Conservation (phyloP, 139 green algal species). For the Closterium sp. region DNA sequence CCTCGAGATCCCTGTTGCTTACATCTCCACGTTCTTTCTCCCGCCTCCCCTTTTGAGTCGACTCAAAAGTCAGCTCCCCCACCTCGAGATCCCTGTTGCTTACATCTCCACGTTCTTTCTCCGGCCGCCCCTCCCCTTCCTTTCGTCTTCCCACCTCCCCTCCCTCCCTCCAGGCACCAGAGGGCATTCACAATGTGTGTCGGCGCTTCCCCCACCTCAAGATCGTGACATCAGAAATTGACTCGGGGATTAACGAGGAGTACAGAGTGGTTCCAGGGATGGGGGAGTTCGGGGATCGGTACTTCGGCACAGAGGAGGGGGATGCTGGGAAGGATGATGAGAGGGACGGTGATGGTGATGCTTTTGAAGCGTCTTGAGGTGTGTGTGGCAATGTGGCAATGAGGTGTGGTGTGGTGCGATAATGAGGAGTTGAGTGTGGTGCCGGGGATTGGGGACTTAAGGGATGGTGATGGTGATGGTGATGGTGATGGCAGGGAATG, state of each 20-base stretch:
- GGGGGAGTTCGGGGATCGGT: conserved; percentile 75
- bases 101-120: background rate
- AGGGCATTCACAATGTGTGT: background rate
- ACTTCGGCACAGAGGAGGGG: conserved; percentile 61
- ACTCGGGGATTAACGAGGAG: conserved; percentile 72
- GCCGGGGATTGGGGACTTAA: background rate
- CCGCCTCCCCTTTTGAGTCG: background rate
- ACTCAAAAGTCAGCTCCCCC: too few relatives aligned
- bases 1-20: background rate
- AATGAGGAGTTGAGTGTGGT: too few relatives aligned
- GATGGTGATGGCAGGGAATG: background rate
- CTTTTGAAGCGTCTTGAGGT: too few relatives aligned
- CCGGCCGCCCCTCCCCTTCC: background rate
- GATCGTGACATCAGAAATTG: conserved; percentile 94
- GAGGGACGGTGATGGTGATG: too few relatives aligned
- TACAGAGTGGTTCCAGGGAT: too few relatives aligned
- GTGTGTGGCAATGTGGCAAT: too few relatives aligned
- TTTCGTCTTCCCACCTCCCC: background rate
- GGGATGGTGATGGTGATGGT: background rate
- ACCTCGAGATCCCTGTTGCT: background rate
- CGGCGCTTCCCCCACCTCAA: conserved; percentile 64
- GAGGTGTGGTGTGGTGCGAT: too few relatives aligned
- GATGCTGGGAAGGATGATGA: conserved; percentile 3
- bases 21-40: background rate
- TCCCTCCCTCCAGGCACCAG: background rate